These are phyloP conservation scores for Coniochaeta sp. DNA, from an alignment of 2,329 filamentous ascomycete genomes.

Conservation along the genomic window DNA sequence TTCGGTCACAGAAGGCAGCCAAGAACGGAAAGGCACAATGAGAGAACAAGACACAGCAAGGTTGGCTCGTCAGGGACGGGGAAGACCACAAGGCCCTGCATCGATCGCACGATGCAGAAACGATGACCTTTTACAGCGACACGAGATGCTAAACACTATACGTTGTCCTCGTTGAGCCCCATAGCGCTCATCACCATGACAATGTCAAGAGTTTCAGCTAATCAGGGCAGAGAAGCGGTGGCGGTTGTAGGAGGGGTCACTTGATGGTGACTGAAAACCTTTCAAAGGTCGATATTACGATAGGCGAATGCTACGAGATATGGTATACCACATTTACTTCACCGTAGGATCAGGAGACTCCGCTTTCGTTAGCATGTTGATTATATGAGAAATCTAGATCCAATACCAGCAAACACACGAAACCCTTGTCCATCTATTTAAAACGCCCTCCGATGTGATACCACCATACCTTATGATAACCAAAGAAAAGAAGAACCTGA, in stretches of 20 bases:
- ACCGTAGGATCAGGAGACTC: not conserved
- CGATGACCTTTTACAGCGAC: not conserved
- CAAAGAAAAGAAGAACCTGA: not conserved
- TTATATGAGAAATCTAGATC: not conserved
- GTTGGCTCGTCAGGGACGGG: not conserved
- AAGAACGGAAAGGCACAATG: conserved; percentile 44
- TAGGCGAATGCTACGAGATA: too few species aligned
- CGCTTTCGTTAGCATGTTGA: not conserved
- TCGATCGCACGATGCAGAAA: not conserved
- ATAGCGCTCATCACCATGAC: not conserved
- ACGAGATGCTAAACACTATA: not conserved
- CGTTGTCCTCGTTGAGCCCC: not conserved
- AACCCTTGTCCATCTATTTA: not conserved
- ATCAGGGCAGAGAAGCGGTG: not conserved
- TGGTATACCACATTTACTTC: not conserved
- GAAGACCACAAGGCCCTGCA: not conserved
- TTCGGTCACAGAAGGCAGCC: conserved; percentile 46
- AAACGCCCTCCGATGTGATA: not conserved
- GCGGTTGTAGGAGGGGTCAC: not conserved
- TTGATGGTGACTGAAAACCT: not conserved
- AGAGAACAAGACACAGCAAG: not conserved
- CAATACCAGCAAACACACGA: not conserved
- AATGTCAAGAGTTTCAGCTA: not conserved
- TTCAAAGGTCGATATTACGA: not conserved
- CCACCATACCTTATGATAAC: not conserved